Percentiles rank a stretch among this genome's conserved stretches.
phyloP scores from a whole-genome alignment of 2,329 filamentous ascomycete genomes.

The Fonsecaea multimorphosa region DNA sequence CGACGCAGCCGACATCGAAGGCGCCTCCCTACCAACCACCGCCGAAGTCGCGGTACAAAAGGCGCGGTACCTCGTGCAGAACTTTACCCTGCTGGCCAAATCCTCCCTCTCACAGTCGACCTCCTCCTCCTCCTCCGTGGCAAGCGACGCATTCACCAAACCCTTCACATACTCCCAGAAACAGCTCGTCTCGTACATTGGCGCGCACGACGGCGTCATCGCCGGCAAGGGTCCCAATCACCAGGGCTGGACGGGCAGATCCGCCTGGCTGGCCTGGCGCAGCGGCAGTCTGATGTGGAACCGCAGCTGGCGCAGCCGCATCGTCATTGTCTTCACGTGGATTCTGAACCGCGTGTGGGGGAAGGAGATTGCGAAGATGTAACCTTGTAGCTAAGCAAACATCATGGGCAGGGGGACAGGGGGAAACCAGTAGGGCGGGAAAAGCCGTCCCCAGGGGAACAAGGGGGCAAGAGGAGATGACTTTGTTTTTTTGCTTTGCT shows the following conservation, averaged over 20 bases:
- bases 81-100: constrained; percentile 31
- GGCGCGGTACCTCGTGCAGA: constrained; percentile 35
- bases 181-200: constrained; percentile 50
- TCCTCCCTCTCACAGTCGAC: neutral
- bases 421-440: neutral
- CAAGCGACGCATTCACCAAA: constrained; percentile 15
- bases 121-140: neutral
- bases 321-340: constrained; percentile 47
- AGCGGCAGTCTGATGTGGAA: constrained; percentile 48
- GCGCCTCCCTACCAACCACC: constrained; percentile 36
- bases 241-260: constrained; percentile 47
- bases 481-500: no score
- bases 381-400: no score
- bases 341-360: constrained; percentile 44
- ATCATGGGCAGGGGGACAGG: no score
- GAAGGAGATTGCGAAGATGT: constrained; percentile 42
- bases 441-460: no score
- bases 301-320: constrained; percentile 43
- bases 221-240: constrained; percentile 42
- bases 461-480: no score
- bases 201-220: constrained; percentile 51
- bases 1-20: constrained; percentile 42
- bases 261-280: constrained; percentile 54
- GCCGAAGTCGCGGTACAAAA: constrained; percentile 40
- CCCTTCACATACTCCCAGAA: constrained; percentile 50